Percentiles rank a stretch among this genome's conserved stretches.
Evolutionary conservation across 441 rosid species (phyloP).

Genomic region (Croton laevigatus): DNA sequence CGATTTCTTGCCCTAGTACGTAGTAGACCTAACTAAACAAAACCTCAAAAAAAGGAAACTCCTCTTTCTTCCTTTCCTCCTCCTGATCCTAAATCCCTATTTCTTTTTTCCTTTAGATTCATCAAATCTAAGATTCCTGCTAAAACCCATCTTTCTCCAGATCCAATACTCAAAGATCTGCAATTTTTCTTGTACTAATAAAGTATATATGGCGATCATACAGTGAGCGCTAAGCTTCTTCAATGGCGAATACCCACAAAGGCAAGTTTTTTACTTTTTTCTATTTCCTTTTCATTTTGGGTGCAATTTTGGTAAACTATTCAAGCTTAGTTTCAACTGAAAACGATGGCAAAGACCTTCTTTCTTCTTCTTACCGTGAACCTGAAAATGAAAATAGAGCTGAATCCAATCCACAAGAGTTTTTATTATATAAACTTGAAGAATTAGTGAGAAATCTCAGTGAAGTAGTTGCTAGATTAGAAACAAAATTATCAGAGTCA

Average conservation of each 20-base stretch:
- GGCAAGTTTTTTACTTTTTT: constrained; percentile 55
- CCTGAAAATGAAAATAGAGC: constrained; percentile 20
- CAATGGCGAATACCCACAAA: constrained; percentile 50
- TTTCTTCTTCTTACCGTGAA: constrained; percentile 22
- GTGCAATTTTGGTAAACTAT: constrained; percentile 26
- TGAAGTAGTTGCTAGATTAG: constrained; percentile 63
- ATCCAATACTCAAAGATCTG: constrained; percentile 38
- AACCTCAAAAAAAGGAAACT: neutral
- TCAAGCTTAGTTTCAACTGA: constrained; percentile 31
- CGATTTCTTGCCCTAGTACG: constrained; percentile 30
- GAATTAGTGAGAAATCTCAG: constrained; percentile 68
- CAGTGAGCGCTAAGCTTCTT: constrained; percentile 31
- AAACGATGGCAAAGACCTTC: constrained; percentile 31
- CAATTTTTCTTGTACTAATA: neutral
- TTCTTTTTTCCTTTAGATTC: constrained; percentile 24
- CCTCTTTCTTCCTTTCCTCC: neutral
- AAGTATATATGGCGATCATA: constrained; percentile 25
- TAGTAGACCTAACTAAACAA: constrained; percentile 29
- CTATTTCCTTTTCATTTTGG: constrained; percentile 39
- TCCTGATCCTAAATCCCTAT: constrained; percentile 21
- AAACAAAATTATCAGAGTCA: constrained; percentile 43
- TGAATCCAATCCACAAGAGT: constrained; percentile 36
- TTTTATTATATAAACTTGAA: constrained; percentile 56
- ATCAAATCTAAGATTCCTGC: constrained; percentile 49
- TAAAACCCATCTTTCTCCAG: constrained; percentile 30